Evolutionary conservation across 345 rosid genomes (phyloP).

Genomic region (Aegle marmelos): DNA sequence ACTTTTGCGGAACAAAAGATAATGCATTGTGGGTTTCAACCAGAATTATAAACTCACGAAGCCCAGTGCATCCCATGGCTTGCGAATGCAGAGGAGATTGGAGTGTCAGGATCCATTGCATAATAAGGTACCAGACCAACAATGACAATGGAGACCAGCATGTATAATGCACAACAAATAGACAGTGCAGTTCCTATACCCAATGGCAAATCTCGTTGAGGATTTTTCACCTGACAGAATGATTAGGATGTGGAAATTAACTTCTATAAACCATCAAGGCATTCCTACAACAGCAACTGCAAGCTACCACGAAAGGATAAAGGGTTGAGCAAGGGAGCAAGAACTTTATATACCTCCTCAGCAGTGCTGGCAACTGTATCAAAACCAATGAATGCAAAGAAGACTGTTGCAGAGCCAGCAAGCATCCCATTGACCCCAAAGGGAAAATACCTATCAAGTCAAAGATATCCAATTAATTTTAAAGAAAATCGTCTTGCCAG

Average conservation of each 20-base stretch:
- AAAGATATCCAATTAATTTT: constrained; percentile 7
- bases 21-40: background rate
- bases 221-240: constrained; percentile 78
- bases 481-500: constrained; percentile 2
- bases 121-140: constrained; percentile 96
- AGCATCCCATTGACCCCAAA: constrained; percentile 96
- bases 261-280: constrained; percentile 1
- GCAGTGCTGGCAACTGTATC: constrained; percentile 99
- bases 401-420: constrained; percentile 96
- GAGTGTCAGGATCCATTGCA: constrained; percentile 97
- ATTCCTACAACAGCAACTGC: constrained; percentile 4
- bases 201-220: constrained; percentile 94
- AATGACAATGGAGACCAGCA: constrained; percentile 86
- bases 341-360: constrained; percentile 67
- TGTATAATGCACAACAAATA: constrained; percentile 83
- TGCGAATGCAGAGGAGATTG: constrained; percentile 94
- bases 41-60: constrained; percentile 56
- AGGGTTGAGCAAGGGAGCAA: background rate
- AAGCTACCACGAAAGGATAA: background rate
- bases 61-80: constrained; percentile 95
- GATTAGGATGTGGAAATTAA: constrained; percentile 6
- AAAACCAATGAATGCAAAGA: constrained; percentile 93
- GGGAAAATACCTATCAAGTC: constrained; percentile 62
- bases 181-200: constrained; percentile 87
- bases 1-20: background rate